Conservation (phyloP, 306 rosid genomes). For the Pterocarpus macrocarpus region DNA sequence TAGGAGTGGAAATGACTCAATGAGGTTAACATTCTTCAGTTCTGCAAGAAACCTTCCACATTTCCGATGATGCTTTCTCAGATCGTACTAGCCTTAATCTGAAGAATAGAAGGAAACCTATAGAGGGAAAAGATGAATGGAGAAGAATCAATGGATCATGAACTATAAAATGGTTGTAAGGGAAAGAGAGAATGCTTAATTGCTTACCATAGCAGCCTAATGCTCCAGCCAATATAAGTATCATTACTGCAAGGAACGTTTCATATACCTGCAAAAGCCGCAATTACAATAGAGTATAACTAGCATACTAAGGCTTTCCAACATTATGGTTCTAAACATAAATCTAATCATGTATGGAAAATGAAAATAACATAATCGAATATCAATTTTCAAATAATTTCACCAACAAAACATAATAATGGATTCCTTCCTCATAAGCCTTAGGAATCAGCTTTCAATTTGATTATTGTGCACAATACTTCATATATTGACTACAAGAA, state of each 20-base stretch:
- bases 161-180: not conserved
- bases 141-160: not conserved
- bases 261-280: conserved; percentile 64
- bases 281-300: no score
- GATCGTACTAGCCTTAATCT: conserved; percentile 69
- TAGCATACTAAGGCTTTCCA: no score
- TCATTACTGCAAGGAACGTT: conserved; percentile 55
- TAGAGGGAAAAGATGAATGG: not conserved
- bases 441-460: no score
- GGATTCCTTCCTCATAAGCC: no score
- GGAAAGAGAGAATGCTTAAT: not conserved
- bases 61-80: conserved; percentile 74
- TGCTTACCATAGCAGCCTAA: conserved; percentile 75
- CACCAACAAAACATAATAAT: no score
- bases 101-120: conserved; percentile 66
- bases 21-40: not conserved
- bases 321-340: no score
- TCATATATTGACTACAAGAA: no score
- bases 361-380: no score
- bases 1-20: not conserved
- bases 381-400: no score
- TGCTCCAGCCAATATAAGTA: conserved; percentile 63
- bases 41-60: conserved; percentile 68
- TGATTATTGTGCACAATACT: no score
- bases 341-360: no score